Percentiles rank a stretch among this genome's conserved stretches.
Conservation (phyloP, 108 stramenopile genomes). For the Fistulifera pelliculosa region DNA sequence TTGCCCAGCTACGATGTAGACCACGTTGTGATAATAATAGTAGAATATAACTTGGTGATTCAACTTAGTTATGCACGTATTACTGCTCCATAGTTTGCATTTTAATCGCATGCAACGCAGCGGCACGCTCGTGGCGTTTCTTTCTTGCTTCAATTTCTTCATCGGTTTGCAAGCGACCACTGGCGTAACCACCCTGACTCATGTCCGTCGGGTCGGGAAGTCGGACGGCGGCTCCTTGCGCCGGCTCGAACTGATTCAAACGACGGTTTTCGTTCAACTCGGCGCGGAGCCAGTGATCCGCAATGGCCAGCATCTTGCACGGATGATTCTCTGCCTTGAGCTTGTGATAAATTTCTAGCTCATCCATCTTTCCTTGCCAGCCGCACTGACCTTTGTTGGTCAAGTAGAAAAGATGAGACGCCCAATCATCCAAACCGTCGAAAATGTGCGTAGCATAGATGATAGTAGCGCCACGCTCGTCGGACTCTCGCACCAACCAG, state of each 20-base stretch:
- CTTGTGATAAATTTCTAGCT: conserved; percentile 62
- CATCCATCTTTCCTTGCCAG: conserved; percentile 75
- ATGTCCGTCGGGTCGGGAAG: conserved; percentile 54
- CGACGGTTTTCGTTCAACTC: conserved; percentile 60
- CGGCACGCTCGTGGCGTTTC: conserved; percentile 49
- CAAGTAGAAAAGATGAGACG: conserved; percentile 59
- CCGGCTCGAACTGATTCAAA: conserved; percentile 47
- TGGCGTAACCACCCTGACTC: conserved; percentile 73
- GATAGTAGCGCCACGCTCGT: conserved; percentile 85
- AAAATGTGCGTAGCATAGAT: conserved; percentile 99
- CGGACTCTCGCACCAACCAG: conserved; percentile 90
- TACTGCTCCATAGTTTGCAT: conserved; percentile 1
- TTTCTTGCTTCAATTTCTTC: conserved; percentile 21
- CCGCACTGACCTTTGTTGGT: conserved; percentile 61
- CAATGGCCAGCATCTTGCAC: conserved; percentile 74
- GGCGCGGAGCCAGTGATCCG: conserved; percentile 77
- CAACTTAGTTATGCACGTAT: no score
- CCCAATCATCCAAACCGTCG: conserved; percentile 60
- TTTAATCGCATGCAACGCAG: conserved; percentile 6
- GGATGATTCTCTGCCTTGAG: conserved; percentile 71
- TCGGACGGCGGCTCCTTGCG: conserved; percentile 43
- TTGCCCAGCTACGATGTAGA: no score
- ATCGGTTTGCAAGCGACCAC: conserved; percentile 38
- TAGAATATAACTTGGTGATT: no score
- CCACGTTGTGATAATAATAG: no score